phyloP scores from a whole-genome alignment of 2,329 filamentous ascomycete species.

The Pseudocercospora ulei region DNA sequence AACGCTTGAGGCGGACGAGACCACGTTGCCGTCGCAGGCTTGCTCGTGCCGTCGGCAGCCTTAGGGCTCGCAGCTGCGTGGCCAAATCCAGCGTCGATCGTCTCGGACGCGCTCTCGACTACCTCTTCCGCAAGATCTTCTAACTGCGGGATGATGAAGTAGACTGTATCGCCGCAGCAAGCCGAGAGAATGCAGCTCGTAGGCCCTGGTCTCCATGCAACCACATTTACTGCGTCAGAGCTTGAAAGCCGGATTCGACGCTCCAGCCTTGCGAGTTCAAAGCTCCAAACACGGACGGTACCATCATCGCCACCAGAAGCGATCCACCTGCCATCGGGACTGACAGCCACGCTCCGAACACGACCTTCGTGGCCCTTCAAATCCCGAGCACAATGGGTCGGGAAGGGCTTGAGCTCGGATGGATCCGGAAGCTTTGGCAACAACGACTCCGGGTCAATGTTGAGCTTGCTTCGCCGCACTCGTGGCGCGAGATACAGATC shows the following conservation, averaged over 20 bases:
- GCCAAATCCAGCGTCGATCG: constrained; percentile 84
- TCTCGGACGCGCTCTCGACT: constrained; percentile 62
- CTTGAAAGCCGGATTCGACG: constrained; percentile 72
- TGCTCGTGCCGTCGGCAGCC: constrained; percentile 47
- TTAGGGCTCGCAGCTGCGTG: constrained; percentile 63
- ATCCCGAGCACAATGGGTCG: constrained; percentile 75
- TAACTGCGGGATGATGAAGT: constrained; percentile 58
- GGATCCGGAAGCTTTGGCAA: constrained; percentile 87
- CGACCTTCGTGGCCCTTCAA: constrained; percentile 83
- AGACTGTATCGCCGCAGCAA: constrained; percentile 74
- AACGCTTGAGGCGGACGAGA: constrained; percentile 63
- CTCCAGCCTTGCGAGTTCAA: constrained; percentile 73
- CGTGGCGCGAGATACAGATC: constrained; percentile 92
- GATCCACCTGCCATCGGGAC: constrained; percentile 74
- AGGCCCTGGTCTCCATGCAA: constrained; percentile 79
- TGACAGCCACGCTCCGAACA: constrained; percentile 73
- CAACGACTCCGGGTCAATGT: constrained; percentile 89
- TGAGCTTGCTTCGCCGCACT: constrained; percentile 83
- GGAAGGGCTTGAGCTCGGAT: constrained; percentile 89
- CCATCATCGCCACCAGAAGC: constrained; percentile 93
- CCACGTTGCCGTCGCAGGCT: constrained; percentile 73
- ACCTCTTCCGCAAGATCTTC: constrained; percentile 36
- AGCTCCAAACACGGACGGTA: constrained; percentile 80
- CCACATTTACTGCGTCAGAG: constrained; percentile 69
- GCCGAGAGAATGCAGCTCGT: constrained; percentile 74